These are phyloP conservation scores for Clitopilus hobsonii DNA, from an alignment of 768 basidiomycete genomes.

Conservation along the genomic window DNA sequence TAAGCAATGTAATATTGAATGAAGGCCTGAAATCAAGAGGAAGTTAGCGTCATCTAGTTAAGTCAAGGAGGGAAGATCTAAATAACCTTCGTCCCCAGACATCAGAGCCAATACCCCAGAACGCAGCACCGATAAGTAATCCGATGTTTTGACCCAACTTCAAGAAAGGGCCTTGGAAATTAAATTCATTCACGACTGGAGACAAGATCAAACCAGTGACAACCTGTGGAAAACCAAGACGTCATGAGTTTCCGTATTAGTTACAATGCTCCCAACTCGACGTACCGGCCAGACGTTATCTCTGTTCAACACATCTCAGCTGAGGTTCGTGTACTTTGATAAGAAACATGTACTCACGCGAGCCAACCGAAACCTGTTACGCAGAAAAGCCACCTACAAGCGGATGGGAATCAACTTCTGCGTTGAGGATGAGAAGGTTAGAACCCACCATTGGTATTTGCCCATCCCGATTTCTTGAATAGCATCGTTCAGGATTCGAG, in stretches of 20 bases:
- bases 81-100: slow-evolving; percentile 68
- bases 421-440: not conserved
- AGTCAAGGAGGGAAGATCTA: too few species aligned
- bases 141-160: slow-evolving; percentile 72
- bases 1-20: slow-evolving; percentile 67
- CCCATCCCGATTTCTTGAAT: slow-evolving; percentile 70
- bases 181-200: slow-evolving; percentile 63
- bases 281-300: slow-evolving; percentile 74
- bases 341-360: slow-evolving; percentile 42
- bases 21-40: slow-evolving; percentile 49
- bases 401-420: not conserved
- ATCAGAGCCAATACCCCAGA: slow-evolving; percentile 67
- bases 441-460: slow-evolving; percentile 49
- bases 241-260: too few species aligned
- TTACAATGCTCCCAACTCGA: not conserved
- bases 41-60: too few species aligned
- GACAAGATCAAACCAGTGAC: slow-evolving; percentile 63
- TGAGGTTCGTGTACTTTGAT: not conserved
- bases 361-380: slow-evolving; percentile 77
- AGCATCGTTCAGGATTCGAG: slow-evolving; percentile 51
- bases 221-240: too few species aligned
- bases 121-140: slow-evolving; percentile 60
- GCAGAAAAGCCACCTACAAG: slow-evolving; percentile 56
- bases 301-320: slow-evolving; percentile 24
- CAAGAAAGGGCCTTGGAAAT: slow-evolving; percentile 54